These are phyloP conservation scores for Davidsoniella australis DNA, from an alignment of 2,329 filamentous ascomycete species.

Conservation along the genomic window DNA sequence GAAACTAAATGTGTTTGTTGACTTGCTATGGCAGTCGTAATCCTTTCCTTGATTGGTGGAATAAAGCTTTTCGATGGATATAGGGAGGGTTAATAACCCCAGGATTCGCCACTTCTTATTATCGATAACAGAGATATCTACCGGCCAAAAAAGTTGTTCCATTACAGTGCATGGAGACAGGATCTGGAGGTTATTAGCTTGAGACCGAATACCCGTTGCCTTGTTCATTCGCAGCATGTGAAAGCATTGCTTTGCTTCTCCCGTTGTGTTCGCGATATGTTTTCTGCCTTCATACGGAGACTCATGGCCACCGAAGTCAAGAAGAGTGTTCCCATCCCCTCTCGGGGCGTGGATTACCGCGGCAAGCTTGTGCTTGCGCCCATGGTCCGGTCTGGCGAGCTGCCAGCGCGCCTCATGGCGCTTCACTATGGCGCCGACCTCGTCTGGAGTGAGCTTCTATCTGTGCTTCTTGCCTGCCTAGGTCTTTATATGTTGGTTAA, in stretches of 20 bases:
- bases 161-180: too few species aligned
- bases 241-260: neutral
- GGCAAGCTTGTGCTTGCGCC: conserved; percentile 88
- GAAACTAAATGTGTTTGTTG: too few species aligned
- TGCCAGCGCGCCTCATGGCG: conserved; percentile 74
- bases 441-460: conserved; percentile 58
- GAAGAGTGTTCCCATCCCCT: conserved; percentile 60
- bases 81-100: neutral
- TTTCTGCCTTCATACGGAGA: conserved; percentile 18
- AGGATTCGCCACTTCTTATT: neutral
- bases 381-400: conserved; percentile 95
- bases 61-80: too few species aligned
- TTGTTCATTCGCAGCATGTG: conserved; percentile 4
- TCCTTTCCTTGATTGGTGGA: too few species aligned
- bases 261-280: conserved; percentile 10
- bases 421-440: conserved; percentile 92
- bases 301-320: conserved; percentile 43
- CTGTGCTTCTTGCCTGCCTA: neutral
- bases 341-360: conserved; percentile 80
- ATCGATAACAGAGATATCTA: conserved; percentile 5
- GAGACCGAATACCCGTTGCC: neutral
- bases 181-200: too few species aligned
- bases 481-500: neutral
- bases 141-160: neutral
- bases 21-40: too few species aligned